phyloP scores from a whole-genome alignment of 768 basidiomycete genomes.

The Cyclocybe aegerita region DNA sequence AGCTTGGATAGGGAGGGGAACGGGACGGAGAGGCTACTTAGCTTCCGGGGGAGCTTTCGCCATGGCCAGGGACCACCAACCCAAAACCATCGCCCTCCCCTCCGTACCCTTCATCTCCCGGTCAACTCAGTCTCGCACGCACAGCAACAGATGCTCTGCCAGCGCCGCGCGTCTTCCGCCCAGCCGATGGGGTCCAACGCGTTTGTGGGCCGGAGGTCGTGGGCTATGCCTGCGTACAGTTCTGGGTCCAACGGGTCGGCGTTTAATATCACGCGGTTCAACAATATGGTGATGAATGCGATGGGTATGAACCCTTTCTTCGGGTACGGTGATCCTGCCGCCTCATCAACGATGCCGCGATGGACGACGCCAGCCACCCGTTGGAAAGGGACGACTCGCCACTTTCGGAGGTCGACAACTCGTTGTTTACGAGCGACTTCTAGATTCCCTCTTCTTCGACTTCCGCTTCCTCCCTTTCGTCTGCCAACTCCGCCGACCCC shows the following conservation, averaged over 20 bases:
- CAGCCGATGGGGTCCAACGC: constrained; percentile 7
- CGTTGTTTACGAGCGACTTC: constrained; percentile 9
- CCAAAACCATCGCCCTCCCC: not conserved
- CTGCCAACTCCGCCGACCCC: too few relatives aligned
- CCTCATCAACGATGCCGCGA: too few relatives aligned
- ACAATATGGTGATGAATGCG: not conserved
- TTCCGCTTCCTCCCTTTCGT: too few relatives aligned
- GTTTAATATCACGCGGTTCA: too few relatives aligned
- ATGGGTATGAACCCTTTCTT: too few relatives aligned
- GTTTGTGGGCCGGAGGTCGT: constrained; percentile 1
- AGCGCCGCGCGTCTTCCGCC: constrained; percentile 12
- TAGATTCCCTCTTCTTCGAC: too few relatives aligned
- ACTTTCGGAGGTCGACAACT: constrained; percentile 14
- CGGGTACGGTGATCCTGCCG: too few relatives aligned
- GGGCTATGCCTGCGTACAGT: constrained; percentile 8
- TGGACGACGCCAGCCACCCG: not conserved
- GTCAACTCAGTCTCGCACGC: not conserved
- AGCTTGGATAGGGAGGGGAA: too few relatives aligned
- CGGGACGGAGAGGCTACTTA: too few relatives aligned
- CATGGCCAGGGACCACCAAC: too few relatives aligned
- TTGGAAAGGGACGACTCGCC: constrained; percentile 15
- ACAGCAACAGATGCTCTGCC: constrained; percentile 6
- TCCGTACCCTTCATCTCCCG: not conserved
- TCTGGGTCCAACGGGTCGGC: not conserved
- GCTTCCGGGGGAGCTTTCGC: too few relatives aligned